A percentile compares a stretch with the other conserved stretches of the same genome.
Evolutionary conservation across 768 basidiomycete species (phyloP).

Genomic region (Tricholomella constricta): DNA sequence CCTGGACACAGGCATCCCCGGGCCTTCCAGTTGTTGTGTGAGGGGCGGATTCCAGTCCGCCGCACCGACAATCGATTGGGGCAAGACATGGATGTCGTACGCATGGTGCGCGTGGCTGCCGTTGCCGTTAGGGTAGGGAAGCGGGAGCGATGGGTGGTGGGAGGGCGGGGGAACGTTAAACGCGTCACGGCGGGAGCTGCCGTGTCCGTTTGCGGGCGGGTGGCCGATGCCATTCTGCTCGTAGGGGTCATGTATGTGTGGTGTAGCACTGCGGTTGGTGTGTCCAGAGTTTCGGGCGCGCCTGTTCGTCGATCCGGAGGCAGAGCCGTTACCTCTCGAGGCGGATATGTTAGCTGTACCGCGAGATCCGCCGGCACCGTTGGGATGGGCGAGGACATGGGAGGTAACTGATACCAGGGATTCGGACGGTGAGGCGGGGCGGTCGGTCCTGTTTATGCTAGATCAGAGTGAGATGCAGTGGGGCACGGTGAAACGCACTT

Average conservation of each 20-base stretch:
- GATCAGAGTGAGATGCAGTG: constrained; percentile 11
- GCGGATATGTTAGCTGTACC: constrained; percentile 28
- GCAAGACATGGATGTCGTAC: constrained; percentile 42
- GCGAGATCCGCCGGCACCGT: constrained; percentile 27
- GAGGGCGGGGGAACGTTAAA: constrained; percentile 54
- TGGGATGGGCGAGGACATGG: constrained; percentile 49
- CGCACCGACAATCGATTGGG: constrained; percentile 29
- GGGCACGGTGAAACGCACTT: constrained; percentile 46
- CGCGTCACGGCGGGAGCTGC: constrained; percentile 37
- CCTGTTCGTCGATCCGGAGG: constrained; percentile 34
- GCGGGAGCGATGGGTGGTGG: constrained; percentile 58
- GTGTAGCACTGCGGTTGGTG: constrained; percentile 42
- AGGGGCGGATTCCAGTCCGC: constrained; percentile 53
- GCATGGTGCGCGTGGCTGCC: constrained; percentile 37
- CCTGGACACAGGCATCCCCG: constrained; percentile 73
- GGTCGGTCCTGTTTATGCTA: constrained; percentile 50
- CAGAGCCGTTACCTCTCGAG: constrained; percentile 11
- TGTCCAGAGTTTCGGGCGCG: constrained; percentile 44
- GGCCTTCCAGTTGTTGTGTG: constrained; percentile 68
- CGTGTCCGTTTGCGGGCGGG: constrained; percentile 13
- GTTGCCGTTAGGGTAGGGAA: constrained; percentile 39
- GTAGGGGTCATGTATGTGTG: constrained; percentile 38
- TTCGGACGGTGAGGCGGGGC: constrained; percentile 70
- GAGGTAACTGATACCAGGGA: constrained; percentile 74
- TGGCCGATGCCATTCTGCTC: constrained; percentile 31